Percentiles rank a stretch among this genome's conserved stretches.
phyloP scores from a whole-genome alignment of 1,284 basidiomycete species.

The Boletus putidus region DNA sequence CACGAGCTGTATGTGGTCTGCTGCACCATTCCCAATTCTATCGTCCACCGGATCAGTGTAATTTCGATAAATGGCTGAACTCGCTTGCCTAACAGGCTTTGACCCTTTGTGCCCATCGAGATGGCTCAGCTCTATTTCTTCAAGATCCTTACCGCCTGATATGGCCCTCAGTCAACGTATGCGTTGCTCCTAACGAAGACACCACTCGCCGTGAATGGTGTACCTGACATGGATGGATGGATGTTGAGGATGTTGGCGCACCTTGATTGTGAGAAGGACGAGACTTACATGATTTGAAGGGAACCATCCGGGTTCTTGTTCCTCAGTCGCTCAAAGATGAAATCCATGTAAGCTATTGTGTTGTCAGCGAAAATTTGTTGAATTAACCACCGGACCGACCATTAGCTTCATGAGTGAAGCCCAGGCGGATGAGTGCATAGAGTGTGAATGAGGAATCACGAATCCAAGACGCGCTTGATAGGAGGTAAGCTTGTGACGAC shows the following conservation, averaged over 20 bases:
- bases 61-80: background rate
- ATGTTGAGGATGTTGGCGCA: background rate
- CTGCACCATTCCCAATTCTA: slow-evolving; percentile 87
- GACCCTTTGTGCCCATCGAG: slow-evolving; percentile 85
- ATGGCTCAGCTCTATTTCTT: slow-evolving; percentile 81
- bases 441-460: slow-evolving; percentile 90
- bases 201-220: slow-evolving; percentile 70
- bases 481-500: background rate
- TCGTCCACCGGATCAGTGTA: background rate
- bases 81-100: slow-evolving; percentile 60
- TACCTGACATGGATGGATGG: slow-evolving; percentile 48
- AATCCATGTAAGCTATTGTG: slow-evolving; percentile 77
- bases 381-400: slow-evolving; percentile 42
- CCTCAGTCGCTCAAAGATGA: slow-evolving; percentile 79
- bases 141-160: slow-evolving; percentile 77
- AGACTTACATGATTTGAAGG: slow-evolving; percentile 78
- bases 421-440: slow-evolving; percentile 87
- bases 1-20: slow-evolving; percentile 85
- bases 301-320: slow-evolving; percentile 86
- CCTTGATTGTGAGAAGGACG: background rate
- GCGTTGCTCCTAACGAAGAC: background rate
- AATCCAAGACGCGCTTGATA: slow-evolving; percentile 74
- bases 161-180: background rate
- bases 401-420: slow-evolving; percentile 88
- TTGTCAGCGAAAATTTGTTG: slow-evolving; percentile 18